Percentiles rank a stretch among this genome's conserved stretches.
Evolutionary conservation across 1,284 basidiomycete species (phyloP).

Genomic region (Agroathelia rolfsii): DNA sequence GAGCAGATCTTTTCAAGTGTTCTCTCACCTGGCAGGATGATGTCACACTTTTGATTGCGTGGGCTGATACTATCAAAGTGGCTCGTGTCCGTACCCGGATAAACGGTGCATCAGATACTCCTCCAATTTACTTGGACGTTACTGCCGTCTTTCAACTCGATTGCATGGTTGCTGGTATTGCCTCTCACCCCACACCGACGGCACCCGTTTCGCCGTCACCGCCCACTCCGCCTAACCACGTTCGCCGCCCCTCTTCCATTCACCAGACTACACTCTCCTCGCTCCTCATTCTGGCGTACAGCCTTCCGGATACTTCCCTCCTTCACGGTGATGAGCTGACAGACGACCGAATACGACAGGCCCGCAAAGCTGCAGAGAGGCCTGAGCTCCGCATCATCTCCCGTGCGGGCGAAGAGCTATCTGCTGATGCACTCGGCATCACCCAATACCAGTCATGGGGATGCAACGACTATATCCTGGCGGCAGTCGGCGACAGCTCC

Average conservation of each 20-base stretch:
- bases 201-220: conserved; percentile 13
- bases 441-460: conserved; percentile 75
- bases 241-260: conserved; percentile 14
- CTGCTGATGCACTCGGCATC: conserved; percentile 78
- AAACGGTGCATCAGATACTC: conserved; percentile 29
- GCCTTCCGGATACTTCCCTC: conserved; percentile 56
- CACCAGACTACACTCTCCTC: conserved; percentile 45
- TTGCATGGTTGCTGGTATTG: conserved; percentile 90
- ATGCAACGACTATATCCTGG: conserved; percentile 87
- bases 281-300: conserved; percentile 81
- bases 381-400: conserved; percentile 93
- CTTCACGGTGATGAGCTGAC: conserved; percentile 54
- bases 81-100: conserved; percentile 64
- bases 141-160: conserved; percentile 90
- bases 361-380: conserved; percentile 73
- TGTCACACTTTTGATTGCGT: conserved; percentile 82
- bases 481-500: conserved; percentile 29
- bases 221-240: conserved; percentile 14
- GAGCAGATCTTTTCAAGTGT: conserved; percentile 91
- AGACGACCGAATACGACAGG: conserved; percentile 60
- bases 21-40: conserved; percentile 89
- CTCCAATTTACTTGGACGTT: conserved; percentile 72
- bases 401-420: conserved; percentile 80
- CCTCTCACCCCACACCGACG: conserved; percentile 55
- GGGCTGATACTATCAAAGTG: conserved; percentile 93